These are phyloP conservation scores for Pichia sp. DNA, from an alignment of 1,139 yeast species.

Conservation along the genomic window DNA sequence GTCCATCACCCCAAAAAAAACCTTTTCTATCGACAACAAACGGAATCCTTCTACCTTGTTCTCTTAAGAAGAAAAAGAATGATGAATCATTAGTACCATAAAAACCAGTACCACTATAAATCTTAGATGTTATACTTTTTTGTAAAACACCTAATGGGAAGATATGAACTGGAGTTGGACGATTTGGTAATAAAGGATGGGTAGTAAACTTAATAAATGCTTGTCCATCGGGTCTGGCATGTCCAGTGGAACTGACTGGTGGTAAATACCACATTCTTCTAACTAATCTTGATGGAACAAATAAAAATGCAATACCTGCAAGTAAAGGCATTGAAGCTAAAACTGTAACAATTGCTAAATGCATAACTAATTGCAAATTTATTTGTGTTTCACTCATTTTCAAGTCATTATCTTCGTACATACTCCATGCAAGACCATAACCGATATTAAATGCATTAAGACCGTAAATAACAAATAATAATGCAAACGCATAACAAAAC, in stretches of 20 bases:
- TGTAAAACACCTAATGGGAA: slow-evolving; percentile 52
- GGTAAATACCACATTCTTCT: slow-evolving; percentile 78
- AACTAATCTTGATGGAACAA: slow-evolving; percentile 60
- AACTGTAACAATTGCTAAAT: slow-evolving; percentile 38
- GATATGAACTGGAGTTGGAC: slow-evolving; percentile 69
- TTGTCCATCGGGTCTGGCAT: slow-evolving; percentile 31
- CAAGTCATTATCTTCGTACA: slow-evolving; percentile 54
- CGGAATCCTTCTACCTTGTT: slow-evolving; percentile 47
- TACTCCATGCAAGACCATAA: slow-evolving; percentile 46
- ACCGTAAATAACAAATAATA: slow-evolving; percentile 63
- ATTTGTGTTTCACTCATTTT: slow-evolving; percentile 31
- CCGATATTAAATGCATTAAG: slow-evolving; percentile 55
- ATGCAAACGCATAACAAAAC: slow-evolving; percentile 61
- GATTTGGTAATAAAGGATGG: slow-evolving; percentile 70
- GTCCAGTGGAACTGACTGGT: slow-evolving; percentile 13
- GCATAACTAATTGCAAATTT: slow-evolving; percentile 23
- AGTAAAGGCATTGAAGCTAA: slow-evolving; percentile 38
- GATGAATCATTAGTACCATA: slow-evolving; percentile 77
- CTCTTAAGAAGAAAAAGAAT: slow-evolving; percentile 68
- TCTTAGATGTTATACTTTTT: slow-evolving; percentile 57
- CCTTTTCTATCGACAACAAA: slow-evolving; percentile 84
- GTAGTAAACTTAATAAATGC: slow-evolving; percentile 56
- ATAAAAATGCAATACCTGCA: slow-evolving; percentile 38
- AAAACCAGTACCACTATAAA: slow-evolving; percentile 82
- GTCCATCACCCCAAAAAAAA: slow-evolving; percentile 87